Conservation (phyloP, 257 asterid genomes). For the Pogostemon cablin region DNA sequence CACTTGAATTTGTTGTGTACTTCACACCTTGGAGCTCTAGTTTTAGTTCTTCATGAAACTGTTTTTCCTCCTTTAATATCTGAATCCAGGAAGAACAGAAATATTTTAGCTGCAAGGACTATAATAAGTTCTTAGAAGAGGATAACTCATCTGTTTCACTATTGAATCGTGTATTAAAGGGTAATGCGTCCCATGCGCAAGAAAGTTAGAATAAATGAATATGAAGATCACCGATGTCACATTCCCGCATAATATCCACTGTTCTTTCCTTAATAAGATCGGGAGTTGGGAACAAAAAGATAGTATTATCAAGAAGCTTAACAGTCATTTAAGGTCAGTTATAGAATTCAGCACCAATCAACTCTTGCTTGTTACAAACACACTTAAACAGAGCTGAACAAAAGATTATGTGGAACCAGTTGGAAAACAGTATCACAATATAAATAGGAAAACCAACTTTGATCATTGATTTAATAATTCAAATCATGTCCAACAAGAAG, state of each 20-base stretch:
- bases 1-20: slow-evolving; percentile 37
- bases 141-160: not conserved
- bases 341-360: not conserved
- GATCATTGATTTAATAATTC: not conserved
- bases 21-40: slow-evolving; percentile 57
- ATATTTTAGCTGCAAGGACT: not conserved
- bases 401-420: not conserved
- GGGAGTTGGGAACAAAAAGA: not conserved
- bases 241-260: no score
- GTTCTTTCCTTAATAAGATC: not conserved
- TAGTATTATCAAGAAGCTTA: not conserved
- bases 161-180: not conserved
- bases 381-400: not conserved
- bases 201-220: not conserved
- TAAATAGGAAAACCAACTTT: not conserved
- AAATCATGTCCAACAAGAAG: not conserved
- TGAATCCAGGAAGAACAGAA: slow-evolving; percentile 35
- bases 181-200: not conserved
- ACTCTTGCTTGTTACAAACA: not conserved
- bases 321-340: not conserved
- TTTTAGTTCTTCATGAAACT: slow-evolving; percentile 67
- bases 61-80: slow-evolving; percentile 61
- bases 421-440: not conserved
- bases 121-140: not conserved
- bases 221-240: not conserved